phyloP scores from a whole-genome alignment of 2,329 filamentous ascomycete species.

The Exophiala sideris region DNA sequence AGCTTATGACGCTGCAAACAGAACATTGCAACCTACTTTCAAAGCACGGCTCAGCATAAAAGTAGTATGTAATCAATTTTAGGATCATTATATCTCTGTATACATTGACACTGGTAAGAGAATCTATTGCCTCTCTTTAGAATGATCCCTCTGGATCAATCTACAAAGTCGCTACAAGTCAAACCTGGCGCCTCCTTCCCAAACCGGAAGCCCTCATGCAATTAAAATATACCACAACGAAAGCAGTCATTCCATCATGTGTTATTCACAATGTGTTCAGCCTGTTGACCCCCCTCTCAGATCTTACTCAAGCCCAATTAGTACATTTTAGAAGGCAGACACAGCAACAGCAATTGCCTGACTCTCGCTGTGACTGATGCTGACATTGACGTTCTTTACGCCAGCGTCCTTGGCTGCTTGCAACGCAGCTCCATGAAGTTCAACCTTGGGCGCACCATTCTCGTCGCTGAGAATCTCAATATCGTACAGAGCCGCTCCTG shows the following conservation, averaged over 20 bases:
- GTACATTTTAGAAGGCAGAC: slow-evolving; percentile 62
- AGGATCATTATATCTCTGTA: no score
- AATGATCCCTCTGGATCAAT: no score
- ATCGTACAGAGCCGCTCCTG: slow-evolving; percentile 83
- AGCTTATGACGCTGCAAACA: no score
- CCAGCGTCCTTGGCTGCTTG: slow-evolving; percentile 79
- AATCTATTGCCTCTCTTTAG: no score
- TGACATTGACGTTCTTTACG: slow-evolving; percentile 84
- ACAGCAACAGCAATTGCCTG: slow-evolving; percentile 95
- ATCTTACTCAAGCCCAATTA: slow-evolving; percentile 3
- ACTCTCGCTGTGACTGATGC: slow-evolving; percentile 90
- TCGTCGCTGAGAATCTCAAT: slow-evolving; percentile 87
- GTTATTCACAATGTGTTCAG: no score
- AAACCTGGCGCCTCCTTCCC: no score
- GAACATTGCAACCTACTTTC: no score
- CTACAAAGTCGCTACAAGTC: no score
- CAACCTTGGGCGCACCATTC: slow-evolving; percentile 75
- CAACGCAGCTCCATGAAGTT: slow-evolving; percentile 85
- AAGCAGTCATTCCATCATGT: background rate
- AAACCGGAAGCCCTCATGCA: no score
- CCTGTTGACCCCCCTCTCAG: background rate
- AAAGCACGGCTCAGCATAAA: no score
- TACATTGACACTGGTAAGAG: no score
- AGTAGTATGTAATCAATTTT: no score
- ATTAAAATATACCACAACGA: background rate